These are phyloP conservation scores for Daldinia caldariorum DNA, from an alignment of 495 filamentous ascomycete species.

Conservation along the genomic window DNA sequence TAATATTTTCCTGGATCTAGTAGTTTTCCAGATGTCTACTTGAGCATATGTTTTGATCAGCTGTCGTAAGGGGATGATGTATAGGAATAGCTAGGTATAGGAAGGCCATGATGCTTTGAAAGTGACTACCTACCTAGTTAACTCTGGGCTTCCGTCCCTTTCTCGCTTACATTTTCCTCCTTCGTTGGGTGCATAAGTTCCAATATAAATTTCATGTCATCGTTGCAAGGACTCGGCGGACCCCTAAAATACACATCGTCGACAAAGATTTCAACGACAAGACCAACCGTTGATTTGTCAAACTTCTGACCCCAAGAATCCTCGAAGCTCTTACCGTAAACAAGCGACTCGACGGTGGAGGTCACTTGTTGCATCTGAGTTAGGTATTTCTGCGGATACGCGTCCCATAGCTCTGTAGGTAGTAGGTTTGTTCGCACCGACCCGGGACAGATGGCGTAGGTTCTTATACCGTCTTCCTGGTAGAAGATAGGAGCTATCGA, in stretches of 20 bases:
- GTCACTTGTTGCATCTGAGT: slow-evolving; percentile 35
- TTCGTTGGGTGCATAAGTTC: slow-evolving; percentile 29
- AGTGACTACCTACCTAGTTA: too few species aligned
- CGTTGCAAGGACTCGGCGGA: slow-evolving; percentile 35
- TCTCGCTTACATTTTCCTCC: too few species aligned
- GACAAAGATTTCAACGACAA: slow-evolving; percentile 38
- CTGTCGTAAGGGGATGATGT: too few species aligned
- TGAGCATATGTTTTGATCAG: too few species aligned
- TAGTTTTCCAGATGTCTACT: too few species aligned
- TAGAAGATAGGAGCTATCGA: slow-evolving; percentile 48
- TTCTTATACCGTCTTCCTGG: slow-evolving; percentile 36
- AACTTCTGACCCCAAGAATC: slow-evolving; percentile 31
- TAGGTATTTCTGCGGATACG: slow-evolving; percentile 40
- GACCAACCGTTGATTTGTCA: slow-evolving; percentile 28
- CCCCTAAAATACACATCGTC: slow-evolving; percentile 33
- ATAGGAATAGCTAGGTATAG: not conserved
- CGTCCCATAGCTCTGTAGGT: slow-evolving; percentile 38
- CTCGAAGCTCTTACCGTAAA: slow-evolving; percentile 14
- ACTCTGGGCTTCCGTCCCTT: not conserved
- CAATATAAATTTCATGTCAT: slow-evolving; percentile 29
- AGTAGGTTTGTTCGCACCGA: slow-evolving; percentile 40
- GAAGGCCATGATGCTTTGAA: not conserved
- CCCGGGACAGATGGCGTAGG: slow-evolving; percentile 43
- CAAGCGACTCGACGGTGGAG: slow-evolving; percentile 27
- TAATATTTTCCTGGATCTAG: too few species aligned